Base-by-base conservation (phyloP, 345 rosid species). In the Garcia nutans region DNA sequence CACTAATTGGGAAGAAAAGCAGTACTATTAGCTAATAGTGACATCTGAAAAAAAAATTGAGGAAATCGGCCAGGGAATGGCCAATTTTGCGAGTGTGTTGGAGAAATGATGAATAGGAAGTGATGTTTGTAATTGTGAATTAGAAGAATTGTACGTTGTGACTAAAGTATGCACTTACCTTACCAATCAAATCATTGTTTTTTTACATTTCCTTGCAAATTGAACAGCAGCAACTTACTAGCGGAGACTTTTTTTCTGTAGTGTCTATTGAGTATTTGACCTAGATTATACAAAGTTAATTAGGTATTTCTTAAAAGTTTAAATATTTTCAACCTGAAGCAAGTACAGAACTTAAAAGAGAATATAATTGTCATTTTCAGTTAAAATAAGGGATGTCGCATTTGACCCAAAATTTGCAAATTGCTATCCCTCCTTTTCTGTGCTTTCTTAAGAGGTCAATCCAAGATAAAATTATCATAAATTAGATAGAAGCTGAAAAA, bases 141-240 rank as follows among this genome's bases (percentile, higher is more conserved):
- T 37, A 17, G 56, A 57, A 44, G 64, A 7, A 57, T 68, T 24
- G 47, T 28, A 13, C n/a, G 42, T 61, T n/a, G 33, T 37, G 65
- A 26, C 9, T 41, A 59, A 23, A 37, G 20, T 9, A 5, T 74
- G 23, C 55, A 55, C 19, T 0, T 31, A 52, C 24, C 19, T 0
- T 31, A 52, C 24, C 15, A 63, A 74, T 6, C 44, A 75, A 75
- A 44, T n/a, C 72, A 65, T 10, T 66, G 56, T 55, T 75, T 61
- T 60, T 69, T 62, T 61, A 9, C n/a, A 33, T 42, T 67, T 58
- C 7, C 12, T 6, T 20, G 26, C 64, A 15, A 10, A 74, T 59
- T 37, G 57, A 65, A 66, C 10, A 57, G 62, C 22, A 20, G 31
- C 55, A 10, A 13, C 62, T 52, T 63, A 33, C 20, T 1, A 12